phyloP scores from a whole-genome alignment of 345 rosid genomes.

The Aegle marmelos region DNA sequence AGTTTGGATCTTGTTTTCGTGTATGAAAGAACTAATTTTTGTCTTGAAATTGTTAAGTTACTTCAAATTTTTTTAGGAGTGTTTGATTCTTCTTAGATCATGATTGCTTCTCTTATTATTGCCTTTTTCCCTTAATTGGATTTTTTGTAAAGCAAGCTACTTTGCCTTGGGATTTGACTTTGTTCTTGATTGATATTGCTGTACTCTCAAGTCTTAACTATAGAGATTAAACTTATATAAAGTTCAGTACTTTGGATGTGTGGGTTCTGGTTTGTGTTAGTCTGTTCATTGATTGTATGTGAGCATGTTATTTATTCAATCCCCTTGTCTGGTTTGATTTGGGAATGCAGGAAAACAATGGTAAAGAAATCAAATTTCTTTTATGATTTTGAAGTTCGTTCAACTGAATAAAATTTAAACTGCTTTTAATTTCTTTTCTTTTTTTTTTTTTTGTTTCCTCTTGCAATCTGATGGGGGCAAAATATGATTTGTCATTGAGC shows the following conservation, averaged over 20 bases:
- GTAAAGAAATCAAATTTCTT: background rate
- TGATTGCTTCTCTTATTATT: background rate
- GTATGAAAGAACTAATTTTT: background rate
- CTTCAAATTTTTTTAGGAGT: background rate
- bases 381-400: background rate
- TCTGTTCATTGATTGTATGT: background rate
- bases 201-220: background rate
- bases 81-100: background rate
- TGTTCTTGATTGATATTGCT: background rate
- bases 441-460: background rate
- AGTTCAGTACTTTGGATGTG: constrained; percentile 3
- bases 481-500: background rate
- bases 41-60: background rate
- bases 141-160: background rate
- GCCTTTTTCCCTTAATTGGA: background rate
- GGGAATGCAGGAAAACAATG: background rate
- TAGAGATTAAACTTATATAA: constrained; percentile 2
- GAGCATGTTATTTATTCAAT: background rate
- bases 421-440: background rate
- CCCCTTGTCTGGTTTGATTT: background rate
- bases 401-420: background rate
- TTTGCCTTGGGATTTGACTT: constrained; percentile 2
- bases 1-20: constrained; percentile 22
- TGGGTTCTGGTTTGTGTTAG: background rate
- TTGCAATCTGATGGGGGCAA: background rate